Base-by-base conservation (phyloP, 495 filamentous ascomycete genomes). In the Annulohypoxylon nitens region DNA sequence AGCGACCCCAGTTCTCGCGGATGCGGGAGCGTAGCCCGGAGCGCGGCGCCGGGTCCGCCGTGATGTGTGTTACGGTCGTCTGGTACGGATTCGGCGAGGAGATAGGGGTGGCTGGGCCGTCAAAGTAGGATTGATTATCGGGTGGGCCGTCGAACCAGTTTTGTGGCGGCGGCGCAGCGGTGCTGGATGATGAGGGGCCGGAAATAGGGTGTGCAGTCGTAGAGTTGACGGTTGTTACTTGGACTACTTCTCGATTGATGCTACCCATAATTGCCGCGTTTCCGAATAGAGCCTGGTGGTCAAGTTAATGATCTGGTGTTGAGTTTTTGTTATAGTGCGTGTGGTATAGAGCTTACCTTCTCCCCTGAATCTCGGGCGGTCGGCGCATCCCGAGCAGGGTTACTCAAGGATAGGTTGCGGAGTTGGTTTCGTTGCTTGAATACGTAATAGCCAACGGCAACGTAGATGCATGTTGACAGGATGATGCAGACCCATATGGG, bases 401-500 rank as follows among this genome's bases (percentile, higher is more conserved):
- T 77, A 70, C 79, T 81, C 45, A 83, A 68, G 9, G 82, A 84
- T 57, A 87, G 78, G 69, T 88, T 81, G 12, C 83, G 83, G 30
- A 90, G 78, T 59, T 86, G 86, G 54, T 85, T 84, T 2, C 88
- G 87, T 53, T 87, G 83, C 59, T 85, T 84, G 69, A 88, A 93
- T 58, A 95, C 92, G 30, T 90, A 86, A 33, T 86, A 84, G 14
- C 93, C 93, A 48, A 93, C 92, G 10, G 88, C 85, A 6, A 89
- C 73, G 76, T 97, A 97, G 58, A 97, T 93, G 39, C 85, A 74
- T 12, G 91, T 81, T 3, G 93, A 93, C 26, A 91, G 68, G 23
- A 86, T 70, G 67, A 95, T 90, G 63, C 92, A 87, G n/a, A 91
- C 76, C 93, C 94, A 97, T n/a, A 95, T 91, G 5, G 93, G 93